phyloP scores from a whole-genome alignment of 257 asterid species.

The Agastache rugosa region DNA sequence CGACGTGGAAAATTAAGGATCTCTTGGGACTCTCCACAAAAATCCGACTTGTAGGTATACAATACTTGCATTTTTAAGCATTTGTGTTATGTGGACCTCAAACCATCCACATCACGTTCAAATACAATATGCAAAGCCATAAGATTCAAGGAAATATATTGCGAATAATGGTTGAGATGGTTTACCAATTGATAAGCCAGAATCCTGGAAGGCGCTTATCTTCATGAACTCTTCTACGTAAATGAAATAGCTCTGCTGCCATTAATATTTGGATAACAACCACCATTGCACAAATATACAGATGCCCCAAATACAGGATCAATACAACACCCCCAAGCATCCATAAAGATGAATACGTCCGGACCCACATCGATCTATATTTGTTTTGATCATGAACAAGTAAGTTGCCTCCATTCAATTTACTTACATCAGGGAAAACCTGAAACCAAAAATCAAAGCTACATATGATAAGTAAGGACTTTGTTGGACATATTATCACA shows the following conservation, averaged over 20 bases:
- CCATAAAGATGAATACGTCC: constrained; percentile 69
- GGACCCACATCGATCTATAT: constrained; percentile 68
- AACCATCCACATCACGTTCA: too few species aligned
- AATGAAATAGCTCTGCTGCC: constrained; percentile 65
- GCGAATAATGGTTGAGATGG: background rate
- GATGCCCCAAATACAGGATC: constrained; percentile 70
- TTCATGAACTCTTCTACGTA: constrained; percentile 65
- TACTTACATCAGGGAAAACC: constrained; percentile 52
- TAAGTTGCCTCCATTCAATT: constrained; percentile 48
- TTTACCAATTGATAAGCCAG: constrained; percentile 71
- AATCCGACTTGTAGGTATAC: too few species aligned
- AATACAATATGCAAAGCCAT: too few species aligned
- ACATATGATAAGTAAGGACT: constrained; percentile 23
- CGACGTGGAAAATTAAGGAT: too few species aligned
- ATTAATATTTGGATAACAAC: constrained; percentile 68
- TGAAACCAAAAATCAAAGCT: constrained; percentile 33
- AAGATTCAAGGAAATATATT: too few species aligned
- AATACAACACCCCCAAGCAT: constrained; percentile 58
- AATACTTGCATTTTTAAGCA: too few species aligned
- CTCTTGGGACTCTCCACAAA: too few species aligned
- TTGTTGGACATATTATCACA: background rate
- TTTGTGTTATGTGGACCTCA: too few species aligned
- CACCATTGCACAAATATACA: constrained; percentile 68
- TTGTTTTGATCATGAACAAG: constrained; percentile 58
- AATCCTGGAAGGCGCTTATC: constrained; percentile 73